These are phyloP conservation scores for Calonectria multiphialidica DNA, from an alignment of 2,329 filamentous ascomycete genomes.

Conservation along the genomic window DNA sequence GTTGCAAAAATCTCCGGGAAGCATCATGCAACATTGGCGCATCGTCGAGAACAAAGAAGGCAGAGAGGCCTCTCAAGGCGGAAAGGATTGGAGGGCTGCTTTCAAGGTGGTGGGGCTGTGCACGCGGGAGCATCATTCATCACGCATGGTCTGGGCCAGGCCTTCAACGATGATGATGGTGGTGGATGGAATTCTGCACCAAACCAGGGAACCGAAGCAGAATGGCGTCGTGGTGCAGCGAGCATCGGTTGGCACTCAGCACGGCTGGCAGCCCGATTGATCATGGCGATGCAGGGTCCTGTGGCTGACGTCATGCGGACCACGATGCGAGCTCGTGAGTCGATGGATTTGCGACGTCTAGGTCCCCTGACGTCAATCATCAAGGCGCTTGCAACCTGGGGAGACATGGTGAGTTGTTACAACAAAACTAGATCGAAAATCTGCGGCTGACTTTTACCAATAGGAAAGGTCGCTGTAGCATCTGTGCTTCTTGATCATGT, in stretches of 20 bases:
- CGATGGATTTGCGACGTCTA: constrained; percentile 9
- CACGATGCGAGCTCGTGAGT: constrained; percentile 15
- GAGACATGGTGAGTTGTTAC: constrained; percentile 11
- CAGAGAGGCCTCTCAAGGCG: constrained; percentile 2
- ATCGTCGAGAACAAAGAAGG: neutral
- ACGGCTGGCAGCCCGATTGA: constrained; percentile 6
- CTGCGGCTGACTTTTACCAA: neutral
- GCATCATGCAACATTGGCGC: neutral
- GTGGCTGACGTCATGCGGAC: constrained; percentile 41
- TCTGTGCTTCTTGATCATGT: neutral
- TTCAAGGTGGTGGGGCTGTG: constrained; percentile 24
- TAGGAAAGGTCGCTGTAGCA: neutral
- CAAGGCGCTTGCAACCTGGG: neutral
- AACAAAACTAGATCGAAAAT: neutral
- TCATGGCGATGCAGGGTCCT: constrained; percentile 36
- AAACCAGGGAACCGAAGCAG: constrained; percentile 28
- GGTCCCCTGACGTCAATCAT: constrained; percentile 42
- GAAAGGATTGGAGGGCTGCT: neutral
- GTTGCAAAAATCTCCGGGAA: neutral
- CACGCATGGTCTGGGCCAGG: constrained; percentile 3
- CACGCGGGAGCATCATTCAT: constrained; percentile 27
- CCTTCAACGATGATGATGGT: constrained; percentile 19
- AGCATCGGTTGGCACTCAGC: neutral
- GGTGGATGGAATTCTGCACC: constrained; percentile 12
- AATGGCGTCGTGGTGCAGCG: constrained; percentile 41